Evolutionary conservation across 495 filamentous ascomycete genomes (phyloP).

Genomic region (Penicillium daleae): DNA sequence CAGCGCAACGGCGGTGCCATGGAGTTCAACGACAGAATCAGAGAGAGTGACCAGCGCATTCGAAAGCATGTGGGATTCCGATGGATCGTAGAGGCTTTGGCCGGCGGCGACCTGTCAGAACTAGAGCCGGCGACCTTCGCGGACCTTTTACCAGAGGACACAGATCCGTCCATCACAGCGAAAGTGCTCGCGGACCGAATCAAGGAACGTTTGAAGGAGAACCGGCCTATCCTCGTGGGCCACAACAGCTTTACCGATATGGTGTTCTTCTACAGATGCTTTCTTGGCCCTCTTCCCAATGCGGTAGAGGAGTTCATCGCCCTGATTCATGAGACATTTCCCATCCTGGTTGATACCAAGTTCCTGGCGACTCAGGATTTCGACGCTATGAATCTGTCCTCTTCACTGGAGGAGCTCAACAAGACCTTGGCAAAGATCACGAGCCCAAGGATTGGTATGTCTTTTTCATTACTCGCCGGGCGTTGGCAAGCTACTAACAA

Average conservation of each 20-base stretch:
- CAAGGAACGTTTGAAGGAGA: conserved; percentile 47
- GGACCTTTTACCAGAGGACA: conserved; percentile 35
- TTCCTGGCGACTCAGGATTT: conserved; percentile 66
- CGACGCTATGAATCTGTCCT: conserved; percentile 52
- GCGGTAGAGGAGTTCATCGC: conserved; percentile 62
- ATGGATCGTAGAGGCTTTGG: conserved; percentile 71
- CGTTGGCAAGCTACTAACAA: neutral
- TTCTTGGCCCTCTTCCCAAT: conserved; percentile 67
- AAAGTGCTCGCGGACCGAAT: conserved; percentile 30
- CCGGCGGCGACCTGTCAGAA: conserved; percentile 57
- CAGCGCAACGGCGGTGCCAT: conserved; percentile 52
- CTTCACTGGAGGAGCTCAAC: conserved; percentile 56
- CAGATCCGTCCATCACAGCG: conserved; percentile 41
- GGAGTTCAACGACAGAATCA: conserved; percentile 40
- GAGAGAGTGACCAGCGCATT: conserved; percentile 46
- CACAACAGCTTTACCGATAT: conserved; percentile 82
- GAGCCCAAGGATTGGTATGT: conserved; percentile 52
- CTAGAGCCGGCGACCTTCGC: conserved; percentile 52
- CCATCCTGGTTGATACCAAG: conserved; percentile 76
- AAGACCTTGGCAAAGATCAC: conserved; percentile 40
- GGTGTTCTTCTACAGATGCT: conserved; percentile 69
- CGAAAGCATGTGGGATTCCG: conserved; percentile 62
- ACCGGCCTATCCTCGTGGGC: conserved; percentile 63
- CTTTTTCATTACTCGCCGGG: neutral
- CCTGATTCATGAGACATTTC: conserved; percentile 61